Evolutionary conservation across 2,329 filamentous ascomycete species (phyloP).

Genomic region (Colletotrichum tropicale): DNA sequence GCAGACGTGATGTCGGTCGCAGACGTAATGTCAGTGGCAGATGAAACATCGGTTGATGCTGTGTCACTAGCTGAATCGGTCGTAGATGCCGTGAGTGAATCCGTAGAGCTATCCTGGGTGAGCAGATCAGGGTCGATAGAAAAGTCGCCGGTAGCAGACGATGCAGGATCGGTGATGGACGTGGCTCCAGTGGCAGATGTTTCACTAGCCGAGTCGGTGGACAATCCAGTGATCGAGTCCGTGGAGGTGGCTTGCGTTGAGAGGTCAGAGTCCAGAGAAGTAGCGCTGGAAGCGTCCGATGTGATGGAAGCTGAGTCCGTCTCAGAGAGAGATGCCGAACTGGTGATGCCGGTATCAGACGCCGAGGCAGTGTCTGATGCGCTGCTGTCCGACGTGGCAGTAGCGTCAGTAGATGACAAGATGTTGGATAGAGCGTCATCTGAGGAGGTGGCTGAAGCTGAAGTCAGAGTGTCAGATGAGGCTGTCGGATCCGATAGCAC

Average conservation of each 20-base stretch:
- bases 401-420: neutral
- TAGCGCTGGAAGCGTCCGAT: accelerated
- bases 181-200: neutral
- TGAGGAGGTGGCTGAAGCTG: neutral
- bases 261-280: neutral
- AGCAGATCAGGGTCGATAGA: neutral
- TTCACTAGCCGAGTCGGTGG: neutral
- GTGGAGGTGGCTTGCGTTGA: accelerated
- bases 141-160: neutral
- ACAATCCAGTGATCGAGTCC: neutral
- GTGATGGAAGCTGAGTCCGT: neutral
- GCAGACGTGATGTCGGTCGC: neutral
- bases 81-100: neutral
- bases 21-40: neutral
- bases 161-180: neutral
- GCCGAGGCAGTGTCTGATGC: neutral
- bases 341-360: neutral
- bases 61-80: neutral
- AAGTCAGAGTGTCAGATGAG: neutral
- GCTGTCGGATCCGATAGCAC: neutral
- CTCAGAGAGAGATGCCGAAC: neutral
- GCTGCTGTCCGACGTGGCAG: neutral
- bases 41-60: neutral
- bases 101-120: neutral
- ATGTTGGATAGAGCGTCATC: neutral